These are phyloP conservation scores for Alternaria rosae DNA, from an alignment of 2,329 filamentous ascomycete genomes.

Conservation along the genomic window DNA sequence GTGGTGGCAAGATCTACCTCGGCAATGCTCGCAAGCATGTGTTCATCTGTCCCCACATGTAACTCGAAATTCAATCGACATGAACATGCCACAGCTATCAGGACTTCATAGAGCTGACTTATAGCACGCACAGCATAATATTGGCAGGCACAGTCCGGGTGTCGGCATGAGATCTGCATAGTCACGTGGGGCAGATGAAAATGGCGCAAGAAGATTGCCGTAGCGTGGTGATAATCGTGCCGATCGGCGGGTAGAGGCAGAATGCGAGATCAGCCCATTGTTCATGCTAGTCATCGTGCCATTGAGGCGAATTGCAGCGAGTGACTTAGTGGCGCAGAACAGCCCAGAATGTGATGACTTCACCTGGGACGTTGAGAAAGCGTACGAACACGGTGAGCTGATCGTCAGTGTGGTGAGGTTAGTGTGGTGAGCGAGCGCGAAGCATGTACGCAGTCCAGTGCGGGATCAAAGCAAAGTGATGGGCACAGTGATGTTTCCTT, in stretches of 20 bases:
- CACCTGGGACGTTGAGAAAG: not conserved
- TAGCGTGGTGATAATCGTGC: conserved; percentile 10
- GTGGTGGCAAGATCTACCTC: not conserved
- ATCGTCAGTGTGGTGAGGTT: not conserved
- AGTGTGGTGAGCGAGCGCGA: not conserved
- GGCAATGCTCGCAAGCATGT: not conserved
- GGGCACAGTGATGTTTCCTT: conserved; percentile 3
- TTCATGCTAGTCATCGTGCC: conserved; percentile 1
- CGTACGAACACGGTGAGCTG: not conserved
- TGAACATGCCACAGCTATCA: not conserved
- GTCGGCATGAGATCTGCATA: not conserved
- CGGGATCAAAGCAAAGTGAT: not conserved
- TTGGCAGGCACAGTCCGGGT: not conserved
- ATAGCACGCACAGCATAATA: not conserved
- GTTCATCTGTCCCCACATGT: not conserved
- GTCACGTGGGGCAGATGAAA: not conserved
- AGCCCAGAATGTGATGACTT: not conserved
- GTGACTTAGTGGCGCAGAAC: not conserved
- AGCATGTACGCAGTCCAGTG: not conserved
- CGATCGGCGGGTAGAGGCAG: conserved; percentile 18
- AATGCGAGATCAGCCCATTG: not conserved
- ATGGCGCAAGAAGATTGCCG: conserved; percentile 6
- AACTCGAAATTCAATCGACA: not conserved
- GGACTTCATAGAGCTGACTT: not conserved
- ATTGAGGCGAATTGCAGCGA: not conserved